Percentiles rank a stretch among this genome's conserved stretches.
Evolutionary conservation across 2,329 filamentous ascomycete genomes (phyloP).

Genomic region (Ascochyta pisi): DNA sequence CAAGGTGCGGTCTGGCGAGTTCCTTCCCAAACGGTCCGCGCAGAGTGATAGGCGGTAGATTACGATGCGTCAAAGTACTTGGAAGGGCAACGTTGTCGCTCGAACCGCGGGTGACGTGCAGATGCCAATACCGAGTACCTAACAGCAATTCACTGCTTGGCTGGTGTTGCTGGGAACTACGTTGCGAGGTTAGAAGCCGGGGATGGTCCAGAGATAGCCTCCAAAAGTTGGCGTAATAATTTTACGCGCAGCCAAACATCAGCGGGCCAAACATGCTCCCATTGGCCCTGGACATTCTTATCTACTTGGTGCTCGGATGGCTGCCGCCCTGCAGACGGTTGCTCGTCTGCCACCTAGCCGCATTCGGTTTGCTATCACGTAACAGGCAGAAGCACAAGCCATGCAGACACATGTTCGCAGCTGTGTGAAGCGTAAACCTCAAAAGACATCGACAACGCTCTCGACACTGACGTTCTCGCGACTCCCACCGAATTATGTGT

Average conservation of each 20-base stretch:
- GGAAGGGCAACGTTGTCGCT: conserved; percentile 16
- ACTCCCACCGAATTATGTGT: conserved; percentile 33
- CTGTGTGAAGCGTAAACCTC: conserved; percentile 28
- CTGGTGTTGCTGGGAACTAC: conserved; percentile 24
- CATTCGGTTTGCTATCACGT: conserved; percentile 35
- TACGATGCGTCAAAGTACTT: conserved; percentile 21
- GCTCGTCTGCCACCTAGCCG: conserved; percentile 24
- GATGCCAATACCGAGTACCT: conserved; percentile 42
- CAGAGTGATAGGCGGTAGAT: conserved; percentile 25
- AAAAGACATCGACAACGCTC: conserved; percentile 42
- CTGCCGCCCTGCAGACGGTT: conserved; percentile 19
- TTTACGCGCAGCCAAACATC: conserved; percentile 40
- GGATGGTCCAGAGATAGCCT: conserved; percentile 33
- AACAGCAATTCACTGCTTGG: conserved; percentile 47
- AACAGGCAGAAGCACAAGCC: conserved; percentile 31
- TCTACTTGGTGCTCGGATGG: conserved; percentile 31
- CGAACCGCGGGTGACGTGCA: conserved; percentile 35
- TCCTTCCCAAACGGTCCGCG: conserved; percentile 14
- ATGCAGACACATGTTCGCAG: conserved; percentile 42
- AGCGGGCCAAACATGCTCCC: conserved; percentile 28
- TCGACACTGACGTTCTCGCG: conserved; percentile 20
- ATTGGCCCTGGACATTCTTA: conserved; percentile 43
- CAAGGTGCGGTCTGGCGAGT: conserved; percentile 18
- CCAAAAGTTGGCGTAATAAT: conserved; percentile 39
- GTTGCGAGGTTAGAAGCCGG: conserved; percentile 23